Percentiles rank a stretch among this genome's conserved stretches.
Evolutionary conservation across 495 filamentous ascomycete species (phyloP).

Genomic region (Xylaria cubensis): DNA sequence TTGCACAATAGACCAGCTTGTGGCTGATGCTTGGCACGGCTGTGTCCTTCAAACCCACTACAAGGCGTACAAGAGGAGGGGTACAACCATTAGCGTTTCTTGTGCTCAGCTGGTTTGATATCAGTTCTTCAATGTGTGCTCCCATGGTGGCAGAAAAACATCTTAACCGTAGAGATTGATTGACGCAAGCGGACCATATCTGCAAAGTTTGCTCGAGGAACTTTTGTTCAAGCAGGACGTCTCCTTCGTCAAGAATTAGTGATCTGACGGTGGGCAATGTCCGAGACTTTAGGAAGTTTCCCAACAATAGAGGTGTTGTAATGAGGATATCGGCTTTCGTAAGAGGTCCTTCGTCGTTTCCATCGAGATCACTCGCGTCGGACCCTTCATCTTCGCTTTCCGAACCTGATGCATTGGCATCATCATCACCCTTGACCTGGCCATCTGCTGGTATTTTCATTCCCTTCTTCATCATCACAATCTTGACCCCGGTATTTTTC

Average conservation of each 20-base stretch:
- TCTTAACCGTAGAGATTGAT: conserved; percentile 69
- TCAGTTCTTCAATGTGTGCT: conserved; percentile 84
- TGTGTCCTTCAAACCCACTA: conserved; percentile 94
- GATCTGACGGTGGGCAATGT: conserved; percentile 68
- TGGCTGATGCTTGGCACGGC: conserved; percentile 91
- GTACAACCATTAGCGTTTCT: conserved; percentile 57
- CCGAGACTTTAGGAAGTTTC: conserved; percentile 71
- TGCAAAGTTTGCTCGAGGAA: conserved; percentile 89
- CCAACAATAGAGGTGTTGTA: conserved; percentile 80
- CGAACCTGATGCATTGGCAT: conserved; percentile 39
- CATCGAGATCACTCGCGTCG: conserved; percentile 48
- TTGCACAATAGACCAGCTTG: conserved; percentile 87
- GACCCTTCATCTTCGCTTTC: conserved; percentile 51
- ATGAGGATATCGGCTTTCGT: conserved; percentile 85
- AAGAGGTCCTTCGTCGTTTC: conserved; percentile 47
- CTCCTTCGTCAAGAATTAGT: conserved; percentile 90
- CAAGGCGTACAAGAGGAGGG: conserved; percentile 74
- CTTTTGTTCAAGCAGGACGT: conserved; percentile 88
- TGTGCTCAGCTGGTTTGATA: conserved; percentile 56
- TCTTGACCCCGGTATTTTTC: conserved; percentile 76
- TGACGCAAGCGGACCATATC: conserved; percentile 80
- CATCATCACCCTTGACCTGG: conserved; percentile 40
- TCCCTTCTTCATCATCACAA: conserved; percentile 84
- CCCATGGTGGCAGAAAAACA: conserved; percentile 98
- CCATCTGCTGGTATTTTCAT: conserved; percentile 68